These are phyloP conservation scores for Leersia perrieri DNA, from an alignment of 176 grass and related monocot genomes.

Conservation along the genomic window DNA sequence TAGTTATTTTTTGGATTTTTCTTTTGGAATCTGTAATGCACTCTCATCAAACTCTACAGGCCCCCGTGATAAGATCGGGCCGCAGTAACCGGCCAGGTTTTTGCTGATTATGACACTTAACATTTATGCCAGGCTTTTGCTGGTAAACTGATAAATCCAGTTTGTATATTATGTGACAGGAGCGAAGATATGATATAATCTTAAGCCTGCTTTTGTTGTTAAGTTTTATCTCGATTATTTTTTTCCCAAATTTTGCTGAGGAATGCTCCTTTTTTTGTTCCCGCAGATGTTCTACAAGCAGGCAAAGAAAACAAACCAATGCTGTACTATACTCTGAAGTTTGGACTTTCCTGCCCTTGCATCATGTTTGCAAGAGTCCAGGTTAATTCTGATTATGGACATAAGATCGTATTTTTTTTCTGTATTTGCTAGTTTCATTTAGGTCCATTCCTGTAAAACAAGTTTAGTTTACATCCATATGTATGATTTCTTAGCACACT, in stretches of 20 bases:
- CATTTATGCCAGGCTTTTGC: not conserved
- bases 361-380: conserved; percentile 31
- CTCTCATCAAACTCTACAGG: no score
- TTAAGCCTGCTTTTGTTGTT: not conserved
- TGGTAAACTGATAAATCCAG: not conserved
- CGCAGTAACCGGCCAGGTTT: no score
- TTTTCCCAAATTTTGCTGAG: not conserved
- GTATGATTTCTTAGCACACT: conserved; percentile 17
- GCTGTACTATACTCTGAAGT: conserved; percentile 88
- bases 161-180: not conserved
- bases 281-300: conserved; percentile 99
- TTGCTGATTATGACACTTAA: not conserved
- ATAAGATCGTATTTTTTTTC: not conserved
- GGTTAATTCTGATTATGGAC: not conserved
- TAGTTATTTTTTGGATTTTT: no score
- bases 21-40: no score
- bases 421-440: not conserved
- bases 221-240: not conserved
- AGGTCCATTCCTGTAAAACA: not conserved
- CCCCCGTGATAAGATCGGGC: no score
- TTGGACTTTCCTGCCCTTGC: conserved; percentile 22
- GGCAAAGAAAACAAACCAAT: conserved; percentile 94
- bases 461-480: not conserved
- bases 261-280: conserved; percentile 11
- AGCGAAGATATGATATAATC: not conserved